Conservation (phyloP, 2,329 filamentous ascomycete genomes). For the Aspergillus quadrilineatus region DNA sequence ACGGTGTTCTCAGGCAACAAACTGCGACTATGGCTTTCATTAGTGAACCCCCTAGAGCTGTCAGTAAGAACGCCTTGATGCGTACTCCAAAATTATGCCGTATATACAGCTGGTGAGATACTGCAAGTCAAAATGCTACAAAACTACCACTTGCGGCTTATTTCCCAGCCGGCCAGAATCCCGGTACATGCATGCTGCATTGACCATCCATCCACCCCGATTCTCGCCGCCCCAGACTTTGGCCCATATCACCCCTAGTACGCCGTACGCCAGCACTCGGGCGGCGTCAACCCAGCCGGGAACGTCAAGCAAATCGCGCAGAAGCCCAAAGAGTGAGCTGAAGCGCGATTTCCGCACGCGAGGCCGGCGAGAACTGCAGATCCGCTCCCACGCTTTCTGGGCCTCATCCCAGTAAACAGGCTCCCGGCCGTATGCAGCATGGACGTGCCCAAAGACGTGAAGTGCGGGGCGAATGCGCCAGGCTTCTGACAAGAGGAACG, state of each 20-base stretch:
- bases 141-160: constrained; percentile 37
- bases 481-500: constrained; percentile 67
- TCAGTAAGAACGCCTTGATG: background rate
- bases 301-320: constrained; percentile 39
- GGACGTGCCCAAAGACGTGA: constrained; percentile 84
- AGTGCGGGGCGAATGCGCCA: constrained; percentile 72
- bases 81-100: background rate
- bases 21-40: no score
- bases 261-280: constrained; percentile 53
- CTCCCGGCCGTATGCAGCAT: constrained; percentile 70
- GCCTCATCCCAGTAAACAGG: constrained; percentile 71
- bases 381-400: constrained; percentile 69
- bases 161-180: constrained; percentile 38
- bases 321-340: constrained; percentile 26
- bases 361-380: constrained; percentile 46
- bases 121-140: constrained; percentile 10
- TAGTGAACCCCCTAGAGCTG: background rate
- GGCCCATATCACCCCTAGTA: constrained; percentile 60
- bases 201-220: constrained; percentile 55
- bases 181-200: constrained; percentile 54
- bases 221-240: constrained; percentile 57
- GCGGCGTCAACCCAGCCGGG: constrained; percentile 50
- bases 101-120: background rate
- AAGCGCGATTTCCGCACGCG: constrained; percentile 27
- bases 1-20: no score